These are phyloP conservation scores for Quercus tomentella DNA, from an alignment of 331 rosid genomes.

Conservation along the genomic window DNA sequence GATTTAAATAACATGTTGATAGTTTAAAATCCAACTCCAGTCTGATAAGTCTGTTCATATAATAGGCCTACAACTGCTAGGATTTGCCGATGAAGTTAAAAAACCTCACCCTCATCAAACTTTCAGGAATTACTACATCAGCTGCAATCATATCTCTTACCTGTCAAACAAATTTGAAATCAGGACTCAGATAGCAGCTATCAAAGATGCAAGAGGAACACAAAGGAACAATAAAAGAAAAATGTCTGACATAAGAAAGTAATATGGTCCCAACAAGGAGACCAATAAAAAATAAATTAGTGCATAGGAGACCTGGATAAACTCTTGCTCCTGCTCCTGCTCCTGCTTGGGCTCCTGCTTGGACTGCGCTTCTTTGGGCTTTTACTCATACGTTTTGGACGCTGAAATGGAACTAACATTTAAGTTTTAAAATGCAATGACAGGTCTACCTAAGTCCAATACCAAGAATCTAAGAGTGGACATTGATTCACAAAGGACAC, in stretches of 20 bases:
- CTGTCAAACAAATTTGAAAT: slow-evolving; percentile 36
- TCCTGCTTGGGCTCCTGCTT: slow-evolving; percentile 79
- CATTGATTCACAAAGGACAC: background rate
- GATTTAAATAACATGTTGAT: background rate
- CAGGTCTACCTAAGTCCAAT: background rate
- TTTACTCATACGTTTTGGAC: slow-evolving; percentile 41
- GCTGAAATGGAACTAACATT: slow-evolving; percentile 32
- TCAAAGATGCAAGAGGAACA: background rate
- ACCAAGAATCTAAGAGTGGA: background rate
- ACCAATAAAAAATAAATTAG: background rate
- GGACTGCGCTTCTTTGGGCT: slow-evolving; percentile 75
- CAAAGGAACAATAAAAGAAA: background rate
- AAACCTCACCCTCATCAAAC: slow-evolving; percentile 24
- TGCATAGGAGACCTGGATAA: slow-evolving; percentile 56
- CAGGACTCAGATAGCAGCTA: slow-evolving; percentile 1
- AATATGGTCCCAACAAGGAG: background rate
- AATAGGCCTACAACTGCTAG: background rate
- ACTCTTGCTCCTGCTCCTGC: slow-evolving; percentile 81
- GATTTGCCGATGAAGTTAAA: slow-evolving; percentile 1
- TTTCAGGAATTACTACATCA: slow-evolving; percentile 12
- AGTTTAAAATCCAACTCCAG: slow-evolving; percentile 2
- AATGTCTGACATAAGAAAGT: background rate
- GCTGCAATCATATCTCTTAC: slow-evolving; percentile 36
- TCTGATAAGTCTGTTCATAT: background rate
- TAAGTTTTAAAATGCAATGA: background rate